Evolutionary conservation across 2,329 filamentous ascomycete genomes (phyloP).

Genomic region (Leptographium wingfieldii): DNA sequence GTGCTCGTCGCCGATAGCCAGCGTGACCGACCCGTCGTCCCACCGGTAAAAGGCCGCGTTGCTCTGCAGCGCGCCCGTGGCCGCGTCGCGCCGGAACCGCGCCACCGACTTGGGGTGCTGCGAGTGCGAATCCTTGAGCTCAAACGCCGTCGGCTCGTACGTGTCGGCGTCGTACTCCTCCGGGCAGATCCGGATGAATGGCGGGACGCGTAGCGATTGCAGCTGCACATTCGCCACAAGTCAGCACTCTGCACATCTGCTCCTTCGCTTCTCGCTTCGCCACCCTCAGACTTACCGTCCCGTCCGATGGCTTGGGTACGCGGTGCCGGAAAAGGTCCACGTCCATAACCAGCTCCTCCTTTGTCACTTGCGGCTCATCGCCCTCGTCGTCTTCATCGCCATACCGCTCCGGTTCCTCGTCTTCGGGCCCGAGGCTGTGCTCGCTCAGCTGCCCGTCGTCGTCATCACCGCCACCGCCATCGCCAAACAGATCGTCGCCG

Average conservation of each 20-base stretch:
- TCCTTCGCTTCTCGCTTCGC: background rate
- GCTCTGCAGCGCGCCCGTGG: slow-evolving; percentile 55
- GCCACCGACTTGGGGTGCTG: slow-evolving; percentile 51
- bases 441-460: slow-evolving; percentile 54
- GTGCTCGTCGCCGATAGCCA: slow-evolving; percentile 63
- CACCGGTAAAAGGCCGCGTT: slow-evolving; percentile 65
- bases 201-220: slow-evolving; percentile 57
- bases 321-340: slow-evolving; percentile 56
- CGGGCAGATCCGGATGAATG: slow-evolving; percentile 59
- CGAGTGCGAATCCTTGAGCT: slow-evolving; percentile 39
- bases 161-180: slow-evolving; percentile 52
- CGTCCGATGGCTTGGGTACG: slow-evolving; percentile 57
- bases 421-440: slow-evolving; percentile 42
- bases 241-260: slow-evolving; percentile 1
- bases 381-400: slow-evolving; percentile 31
- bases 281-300: slow-evolving; percentile 39
- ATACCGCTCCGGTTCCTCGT: slow-evolving; percentile 24
- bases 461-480: slow-evolving; percentile 35
- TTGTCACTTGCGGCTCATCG: slow-evolving; percentile 28
- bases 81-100: slow-evolving; percentile 55
- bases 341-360: slow-evolving; percentile 47
- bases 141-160: slow-evolving; percentile 48
- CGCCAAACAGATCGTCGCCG: slow-evolving; percentile 13
- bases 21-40: slow-evolving; percentile 67
- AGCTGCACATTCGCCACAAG: slow-evolving; percentile 30